phyloP scores from a whole-genome alignment of 768 basidiomycete genomes.

The Fomitopsis pulvina region DNA sequence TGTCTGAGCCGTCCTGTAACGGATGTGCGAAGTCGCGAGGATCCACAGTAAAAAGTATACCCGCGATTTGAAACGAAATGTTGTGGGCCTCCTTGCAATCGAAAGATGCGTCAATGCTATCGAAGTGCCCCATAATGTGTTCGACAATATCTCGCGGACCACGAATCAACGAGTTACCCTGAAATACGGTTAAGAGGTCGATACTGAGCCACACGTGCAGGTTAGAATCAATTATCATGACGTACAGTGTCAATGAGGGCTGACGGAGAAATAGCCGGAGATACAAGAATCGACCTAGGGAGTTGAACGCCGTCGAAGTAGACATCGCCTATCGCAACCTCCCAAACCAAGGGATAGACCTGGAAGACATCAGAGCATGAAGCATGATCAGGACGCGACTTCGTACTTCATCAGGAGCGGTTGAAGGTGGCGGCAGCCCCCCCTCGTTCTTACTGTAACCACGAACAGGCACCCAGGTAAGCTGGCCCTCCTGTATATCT shows the following conservation, averaged over 20 bases:
- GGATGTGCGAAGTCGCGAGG: constrained; percentile 62
- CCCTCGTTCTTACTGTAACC: constrained; percentile 44
- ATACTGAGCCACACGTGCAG: not conserved
- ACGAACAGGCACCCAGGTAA: constrained; percentile 66
- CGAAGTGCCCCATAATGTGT: constrained; percentile 37
- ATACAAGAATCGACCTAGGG: constrained; percentile 46
- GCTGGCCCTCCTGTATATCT: constrained; percentile 36
- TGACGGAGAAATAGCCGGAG: constrained; percentile 45
- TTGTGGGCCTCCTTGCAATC: constrained; percentile 56
- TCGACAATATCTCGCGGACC: constrained; percentile 62
- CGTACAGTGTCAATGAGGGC: constrained; percentile 69
- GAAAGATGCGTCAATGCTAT: constrained; percentile 32
- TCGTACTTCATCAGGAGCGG: constrained; percentile 53
- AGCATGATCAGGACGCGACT: not conserved
- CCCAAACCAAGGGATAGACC: constrained; percentile 44
- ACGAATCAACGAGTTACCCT: constrained; percentile 76
- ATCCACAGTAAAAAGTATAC: constrained; percentile 64
- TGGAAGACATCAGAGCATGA: not conserved
- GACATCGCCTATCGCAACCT: constrained; percentile 63
- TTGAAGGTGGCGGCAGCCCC: constrained; percentile 47
- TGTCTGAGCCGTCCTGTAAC: constrained; percentile 19
- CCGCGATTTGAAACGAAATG: constrained; percentile 62
- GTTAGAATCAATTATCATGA: constrained; percentile 4
- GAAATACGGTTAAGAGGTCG: not conserved
- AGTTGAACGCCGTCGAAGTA: constrained; percentile 60